Base-by-base conservation (phyloP, 225 moss, liverwort and hornwort species). In the Lunularia cruciata region DNA sequence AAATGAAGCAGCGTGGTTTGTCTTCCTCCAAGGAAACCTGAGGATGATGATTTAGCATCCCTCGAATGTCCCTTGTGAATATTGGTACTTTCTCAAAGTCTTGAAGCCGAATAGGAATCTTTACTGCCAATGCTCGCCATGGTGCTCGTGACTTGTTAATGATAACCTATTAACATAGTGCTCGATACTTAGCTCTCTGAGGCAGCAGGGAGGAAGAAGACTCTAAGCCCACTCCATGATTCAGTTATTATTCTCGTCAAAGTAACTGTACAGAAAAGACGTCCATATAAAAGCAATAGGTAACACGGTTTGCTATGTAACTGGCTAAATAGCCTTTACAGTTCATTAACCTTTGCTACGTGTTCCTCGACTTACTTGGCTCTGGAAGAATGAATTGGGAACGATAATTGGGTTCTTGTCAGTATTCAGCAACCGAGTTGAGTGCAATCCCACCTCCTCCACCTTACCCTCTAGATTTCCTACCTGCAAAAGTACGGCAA, bases 311-410 rank as follows among this genome's bases (percentile, higher is more conserved):
- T n/a, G n/a, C n/a, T n/a, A n/a, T n/a, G n/a, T n/a, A n/a, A n/a
- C 43, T 32, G 6, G 10, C n/a, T 35, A 16, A 8, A 8, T 36
- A n/a, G 22, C 38, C 39, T 9, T 60, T 34, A 36, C 23, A 54
- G 8, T 25, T 54, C 16, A 43, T 16, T 43, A 43, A 43, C 9
- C 54, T 15, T 5, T 38, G 6, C 5, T 1, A 43, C 18, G 8
- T 49, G 2, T 16, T 0, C 43, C 55, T 18, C 34, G 8, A 76
- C 68, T 61, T 60, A 94, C 94, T 84, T 89, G 85, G 60, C 94
- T 95, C 36, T 83, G 83, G 57, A 95, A 91, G 69, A 80, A 89
- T 23, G 94, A 89, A 70, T 95, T 95, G 28, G 94, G 94, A 4
- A 95, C 94, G 0, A 83, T 65, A 4, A 89, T 83, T 4, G 89